These are phyloP conservation scores for Annulohypoxylon truncatum DNA, from an alignment of 2,329 filamentous ascomycete species.

Conservation along the genomic window DNA sequence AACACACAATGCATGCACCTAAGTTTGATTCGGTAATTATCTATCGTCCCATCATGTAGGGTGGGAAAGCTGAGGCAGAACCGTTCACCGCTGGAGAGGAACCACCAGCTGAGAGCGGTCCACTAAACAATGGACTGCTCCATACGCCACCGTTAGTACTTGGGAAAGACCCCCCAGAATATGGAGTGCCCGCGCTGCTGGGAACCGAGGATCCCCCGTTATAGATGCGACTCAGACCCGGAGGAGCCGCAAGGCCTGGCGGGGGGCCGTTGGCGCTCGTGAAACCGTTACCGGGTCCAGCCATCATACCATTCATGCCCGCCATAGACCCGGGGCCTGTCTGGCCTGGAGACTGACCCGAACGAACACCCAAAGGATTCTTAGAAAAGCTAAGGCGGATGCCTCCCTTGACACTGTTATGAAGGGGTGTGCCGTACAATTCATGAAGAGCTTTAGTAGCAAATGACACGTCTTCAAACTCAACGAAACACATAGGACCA, in stretches of 20 bases:
- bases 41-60: slow-evolving; percentile 48
- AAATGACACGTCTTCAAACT: slow-evolving; percentile 93
- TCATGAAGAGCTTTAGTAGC: slow-evolving; percentile 92
- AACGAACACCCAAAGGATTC: slow-evolving; percentile 92
- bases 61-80: slow-evolving; percentile 40
- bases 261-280: slow-evolving; percentile 80
- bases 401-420: slow-evolving; percentile 93
- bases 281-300: slow-evolving; percentile 68
- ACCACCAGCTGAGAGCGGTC: slow-evolving; percentile 42
- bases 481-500: slow-evolving; percentile 98
- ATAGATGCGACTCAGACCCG: slow-evolving; percentile 65
- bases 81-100: slow-evolving; percentile 43
- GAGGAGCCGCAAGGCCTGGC: slow-evolving; percentile 81
- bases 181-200: slow-evolving; percentile 42
- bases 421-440: slow-evolving; percentile 85
- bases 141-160: slow-evolving; percentile 42
- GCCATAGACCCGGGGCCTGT: slow-evolving; percentile 57
- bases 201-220: slow-evolving; percentile 38
- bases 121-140: slow-evolving; percentile 44
- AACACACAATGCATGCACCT: slow-evolving; percentile 37
- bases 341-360: slow-evolving; percentile 70
- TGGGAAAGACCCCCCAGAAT: slow-evolving; percentile 41
- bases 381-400: slow-evolving; percentile 98
- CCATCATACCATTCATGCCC: slow-evolving; percentile 69
- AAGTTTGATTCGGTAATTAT: slow-evolving; percentile 27